Base-by-base conservation (phyloP, 345 rosid species). In the Microcos paniculata region DNA sequence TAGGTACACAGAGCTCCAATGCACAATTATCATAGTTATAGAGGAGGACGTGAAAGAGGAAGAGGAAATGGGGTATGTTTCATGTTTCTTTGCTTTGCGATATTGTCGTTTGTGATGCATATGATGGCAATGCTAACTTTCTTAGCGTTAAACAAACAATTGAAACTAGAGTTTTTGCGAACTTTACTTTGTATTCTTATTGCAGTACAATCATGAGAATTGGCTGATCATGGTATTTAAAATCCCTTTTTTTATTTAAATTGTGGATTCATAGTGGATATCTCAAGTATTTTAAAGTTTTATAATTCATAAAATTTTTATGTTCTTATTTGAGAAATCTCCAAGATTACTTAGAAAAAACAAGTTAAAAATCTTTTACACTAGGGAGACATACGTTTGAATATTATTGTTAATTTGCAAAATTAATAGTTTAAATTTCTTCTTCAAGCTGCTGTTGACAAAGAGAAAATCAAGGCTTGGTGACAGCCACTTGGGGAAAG, bases 31-130 rank as follows among this genome's bases (percentile, higher is more conserved):
- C 72, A 73, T 33, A 42, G 52, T 75, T 31, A 69, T 21, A 81
- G 81, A 56, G 80, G 84, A 74, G 81, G 81, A 64, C 76, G 63
- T 52, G 78, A 57, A 49, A 74, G 82, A 74, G 82, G 75, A 69
- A 33, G 82, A 74, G 71, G 75, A 68, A 74, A 74, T 40, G 76
- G 35, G 82, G 82, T 79, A 57, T 33, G 9, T 49, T 52, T 33
- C 57, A 16, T 63, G 40, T 66, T 62, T 53, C 53, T 69, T 76
- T 76, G 46, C 58, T n/a, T 62, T 62, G 71, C 57, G 55, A 11
- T 19, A 40, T 55, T 56, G 52, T 24, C 21, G 23, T 23, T 59
- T 43, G n/a, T 57, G 64, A 23, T 66, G 51, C 71, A 66, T 43
- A 14, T 19, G 16, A 8, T 66, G 26, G 31, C 31, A 66, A 21